A percentile compares a stretch with the other conserved stretches of the same genome.
These are phyloP conservation scores for Cetraspora pellucida DNA, from an alignment of 192 early-diverging fungal genomes.

Conservation along the genomic window DNA sequence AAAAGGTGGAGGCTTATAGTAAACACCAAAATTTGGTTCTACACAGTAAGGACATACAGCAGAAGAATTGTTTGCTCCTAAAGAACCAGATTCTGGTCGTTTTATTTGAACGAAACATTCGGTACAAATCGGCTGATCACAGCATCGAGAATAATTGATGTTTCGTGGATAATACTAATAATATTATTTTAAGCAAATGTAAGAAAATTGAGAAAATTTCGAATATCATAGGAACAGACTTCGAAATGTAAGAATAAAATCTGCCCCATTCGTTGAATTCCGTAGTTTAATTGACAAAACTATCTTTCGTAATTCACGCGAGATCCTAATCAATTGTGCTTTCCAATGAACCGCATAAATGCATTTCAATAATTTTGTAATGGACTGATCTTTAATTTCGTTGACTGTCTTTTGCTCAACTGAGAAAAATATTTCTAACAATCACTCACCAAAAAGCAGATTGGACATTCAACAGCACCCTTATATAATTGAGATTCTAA, in stretches of 20 bases:
- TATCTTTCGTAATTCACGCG: too few species aligned
- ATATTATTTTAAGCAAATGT: neutral
- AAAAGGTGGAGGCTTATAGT: slow-evolving; percentile 63
- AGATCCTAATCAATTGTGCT: too few species aligned
- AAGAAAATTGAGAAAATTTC: neutral
- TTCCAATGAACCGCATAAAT: too few species aligned
- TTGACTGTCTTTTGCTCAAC: neutral
- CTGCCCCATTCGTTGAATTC: too few species aligned
- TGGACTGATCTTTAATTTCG: too few species aligned
- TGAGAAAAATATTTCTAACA: neutral
- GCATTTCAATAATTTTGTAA: too few species aligned
- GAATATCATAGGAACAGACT: neutral
- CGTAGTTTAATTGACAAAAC: too few species aligned
- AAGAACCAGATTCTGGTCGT: slow-evolving; percentile 62
- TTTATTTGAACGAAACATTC: slow-evolving; percentile 98
- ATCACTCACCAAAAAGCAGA: slow-evolving; percentile 85
- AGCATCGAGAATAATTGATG: slow-evolving; percentile 92
- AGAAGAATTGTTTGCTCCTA: slow-evolving; percentile 64
- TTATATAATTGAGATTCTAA: slow-evolving; percentile 53
- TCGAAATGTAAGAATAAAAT: too few species aligned
- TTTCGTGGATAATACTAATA: slow-evolving; percentile 84
- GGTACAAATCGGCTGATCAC: slow-evolving; percentile 94
- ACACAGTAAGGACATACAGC: slow-evolving; percentile 89
- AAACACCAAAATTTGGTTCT: slow-evolving; percentile 79
- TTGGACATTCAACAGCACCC: slow-evolving; percentile 86